Conservation (phyloP, 1,284 basidiomycete genomes). For the Apiotrichum sp. region DNA sequence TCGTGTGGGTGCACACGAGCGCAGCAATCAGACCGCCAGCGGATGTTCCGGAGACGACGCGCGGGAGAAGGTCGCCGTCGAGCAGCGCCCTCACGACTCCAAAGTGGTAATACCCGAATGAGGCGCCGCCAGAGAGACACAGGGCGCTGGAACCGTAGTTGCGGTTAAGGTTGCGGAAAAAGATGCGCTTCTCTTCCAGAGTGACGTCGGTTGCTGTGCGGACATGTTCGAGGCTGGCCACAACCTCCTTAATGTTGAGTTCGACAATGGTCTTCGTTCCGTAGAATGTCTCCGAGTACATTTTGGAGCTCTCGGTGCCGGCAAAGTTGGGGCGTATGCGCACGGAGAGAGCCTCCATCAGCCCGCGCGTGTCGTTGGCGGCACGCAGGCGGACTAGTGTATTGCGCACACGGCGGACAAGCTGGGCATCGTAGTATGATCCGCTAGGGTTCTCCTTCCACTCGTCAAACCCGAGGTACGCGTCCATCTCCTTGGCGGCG, state of each 20-base stretch:
- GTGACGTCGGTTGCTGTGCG: conserved; percentile 66
- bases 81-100: conserved; percentile 90
- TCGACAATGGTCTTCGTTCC: conserved; percentile 84
- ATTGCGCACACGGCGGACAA: conserved; percentile 35
- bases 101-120: conserved; percentile 73
- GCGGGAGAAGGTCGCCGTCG: conserved; percentile 77
- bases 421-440: conserved; percentile 75
- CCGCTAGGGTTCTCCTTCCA: conserved; percentile 84
- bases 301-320: conserved; percentile 78
- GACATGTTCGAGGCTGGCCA: conserved; percentile 65
- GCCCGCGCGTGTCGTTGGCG: conserved; percentile 66
- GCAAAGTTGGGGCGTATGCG: conserved; percentile 93
- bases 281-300: conserved; percentile 82
- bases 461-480: conserved; percentile 71
- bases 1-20: conserved; percentile 77
- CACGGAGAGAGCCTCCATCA: conserved; percentile 85
- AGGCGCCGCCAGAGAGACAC: conserved; percentile 88
- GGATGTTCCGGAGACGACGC: conserved; percentile 82
- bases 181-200: conserved; percentile 80
- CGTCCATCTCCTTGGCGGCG: conserved; percentile 71
- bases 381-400: conserved; percentile 34
- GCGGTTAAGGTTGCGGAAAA: conserved; percentile 81
- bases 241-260: conserved; percentile 78
- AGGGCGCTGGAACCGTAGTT: conserved; percentile 87
- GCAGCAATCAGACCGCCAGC: conserved; percentile 84